phyloP scores from a whole-genome alignment of 2,329 filamentous ascomycete species.

The Proliferodiscus dingleyae region DNA sequence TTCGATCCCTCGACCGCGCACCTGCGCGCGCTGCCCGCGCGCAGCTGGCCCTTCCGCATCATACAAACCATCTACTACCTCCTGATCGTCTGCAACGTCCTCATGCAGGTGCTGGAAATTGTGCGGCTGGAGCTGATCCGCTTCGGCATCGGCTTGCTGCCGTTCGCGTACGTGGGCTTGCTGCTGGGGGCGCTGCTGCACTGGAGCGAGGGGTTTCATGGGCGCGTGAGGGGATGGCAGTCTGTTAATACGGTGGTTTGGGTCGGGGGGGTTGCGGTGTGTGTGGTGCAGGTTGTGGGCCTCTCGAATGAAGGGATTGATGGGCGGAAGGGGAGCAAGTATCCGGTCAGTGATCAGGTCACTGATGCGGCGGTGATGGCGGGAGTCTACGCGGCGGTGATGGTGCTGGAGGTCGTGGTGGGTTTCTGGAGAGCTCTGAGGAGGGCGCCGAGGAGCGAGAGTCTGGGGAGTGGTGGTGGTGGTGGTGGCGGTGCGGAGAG shows the following conservation, averaged over 20 bases:
- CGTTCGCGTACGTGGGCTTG: slow-evolving; percentile 31
- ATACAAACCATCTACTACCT: slow-evolving; percentile 27
- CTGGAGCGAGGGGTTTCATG: slow-evolving; percentile 20
- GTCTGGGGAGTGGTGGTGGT: slow-evolving; percentile 8
- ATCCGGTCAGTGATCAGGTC: slow-evolving; percentile 31
- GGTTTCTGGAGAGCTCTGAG: slow-evolving; percentile 19
- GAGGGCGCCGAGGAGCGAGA: slow-evolving; percentile 1
- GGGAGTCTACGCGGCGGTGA: slow-evolving; percentile 30
- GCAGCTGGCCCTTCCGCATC: slow-evolving; percentile 15
- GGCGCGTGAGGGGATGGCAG: slow-evolving; percentile 23
- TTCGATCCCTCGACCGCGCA: slow-evolving; percentile 23
- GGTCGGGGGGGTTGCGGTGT: slow-evolving; percentile 28
- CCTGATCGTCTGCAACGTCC: slow-evolving; percentile 28
- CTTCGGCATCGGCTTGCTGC: slow-evolving; percentile 32
- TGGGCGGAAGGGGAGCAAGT: slow-evolving; percentile 28
- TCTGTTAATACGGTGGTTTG: slow-evolving; percentile 28
- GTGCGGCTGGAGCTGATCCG: slow-evolving; percentile 29
- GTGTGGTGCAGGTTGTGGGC: slow-evolving; percentile 28
- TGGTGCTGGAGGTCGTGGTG: slow-evolving; percentile 25
- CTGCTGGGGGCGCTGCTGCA: slow-evolving; percentile 25
- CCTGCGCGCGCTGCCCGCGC: slow-evolving; percentile 8
- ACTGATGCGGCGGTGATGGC: slow-evolving; percentile 33
- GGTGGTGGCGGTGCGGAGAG: no score
- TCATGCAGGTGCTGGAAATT: slow-evolving; percentile 33
- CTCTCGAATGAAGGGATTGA: slow-evolving; percentile 27